Evolutionary conservation across 768 basidiomycete genomes (phyloP), one percentile per base, ranked within the genome.

Genomic region (Leccinum obscurum): DNA sequence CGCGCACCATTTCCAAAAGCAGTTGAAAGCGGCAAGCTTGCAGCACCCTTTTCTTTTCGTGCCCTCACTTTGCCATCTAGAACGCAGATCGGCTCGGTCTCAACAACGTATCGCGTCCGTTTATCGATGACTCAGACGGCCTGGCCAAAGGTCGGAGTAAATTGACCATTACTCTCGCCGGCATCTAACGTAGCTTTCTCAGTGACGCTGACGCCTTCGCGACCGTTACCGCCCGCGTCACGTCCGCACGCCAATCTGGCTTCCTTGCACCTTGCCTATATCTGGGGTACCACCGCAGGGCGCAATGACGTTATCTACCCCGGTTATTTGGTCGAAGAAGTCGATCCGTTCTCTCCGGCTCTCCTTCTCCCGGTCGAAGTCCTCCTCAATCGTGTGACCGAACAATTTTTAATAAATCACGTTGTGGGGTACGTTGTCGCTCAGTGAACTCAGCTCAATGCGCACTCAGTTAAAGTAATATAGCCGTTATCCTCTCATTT

Each of bases 401-500:
- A 78, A 39, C 84, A 83, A 52, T 86, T 89, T 63, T 77, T 84
- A 37, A 81, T 72, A 22, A 76, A 78, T 63, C 85, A 89, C 55
- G 75, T 90, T 37, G 82, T 87, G 52, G 83, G 79, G 88, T 87
- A 65, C 48, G 78, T 71, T 26, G 17, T 39, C 55, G 26, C 52
- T 59, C 54, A 24, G 56, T 41, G 35, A 6, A 22, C 44, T 52
- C 48, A 61, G 39, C 57, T 55, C 55, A 60, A 65, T 62, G 52
- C 63, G 34, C 37, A 55, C 37, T 57, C 20, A 22, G 69, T 50
- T 22, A 35, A 30, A 30, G 32, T 34, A 13, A 37, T 46, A 34
- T 64, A 92, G 91, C 66, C 85, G 85, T 3, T 91, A 92, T 74
- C 91, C 91, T 22, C 77, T 90, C 41, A 82, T 92, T 58, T 93